Evolutionary conservation across 768 basidiomycete genomes (phyloP).

Genomic region (Hortiboletus flavorubellus): DNA sequence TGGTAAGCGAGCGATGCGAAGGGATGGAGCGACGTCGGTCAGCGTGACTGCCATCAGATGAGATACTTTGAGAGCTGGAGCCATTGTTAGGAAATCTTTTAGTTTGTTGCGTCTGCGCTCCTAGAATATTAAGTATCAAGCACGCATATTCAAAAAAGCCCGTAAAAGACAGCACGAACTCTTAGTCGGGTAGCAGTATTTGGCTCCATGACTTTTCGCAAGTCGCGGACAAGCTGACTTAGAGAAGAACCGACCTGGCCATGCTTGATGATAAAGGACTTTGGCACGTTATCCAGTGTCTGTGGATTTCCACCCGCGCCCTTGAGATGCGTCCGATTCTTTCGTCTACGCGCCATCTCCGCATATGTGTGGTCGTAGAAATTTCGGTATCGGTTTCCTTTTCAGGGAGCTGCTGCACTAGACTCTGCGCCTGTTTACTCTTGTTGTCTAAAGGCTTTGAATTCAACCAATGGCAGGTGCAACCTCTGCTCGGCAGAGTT

Average conservation of each 20-base stretch:
- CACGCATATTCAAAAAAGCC: not conserved
- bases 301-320: conserved; percentile 38
- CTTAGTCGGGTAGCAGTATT: conserved; percentile 92
- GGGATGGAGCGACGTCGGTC: conserved; percentile 77
- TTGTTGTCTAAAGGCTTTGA: conserved; percentile 17
- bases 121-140: conserved; percentile 40
- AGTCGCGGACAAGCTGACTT: conserved; percentile 85
- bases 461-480: not conserved
- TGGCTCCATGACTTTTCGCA: conserved; percentile 96
- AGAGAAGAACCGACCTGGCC: conserved; percentile 88
- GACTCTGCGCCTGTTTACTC: conserved; percentile 27
- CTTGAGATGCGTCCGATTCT: conserved; percentile 81
- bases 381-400: conserved; percentile 17
- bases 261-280: conserved; percentile 96
- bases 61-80: conserved; percentile 84
- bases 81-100: conserved; percentile 92
- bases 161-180: conserved; percentile 41
- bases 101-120: conserved; percentile 88
- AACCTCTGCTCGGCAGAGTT: not conserved
- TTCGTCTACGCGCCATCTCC: conserved; percentile 69
- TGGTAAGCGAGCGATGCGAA: conserved; percentile 84
- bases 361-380: conserved; percentile 7
- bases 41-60: conserved; percentile 92
- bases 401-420: conserved; percentile 12
- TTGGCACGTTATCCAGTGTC: conserved; percentile 52